phyloP scores from a whole-genome alignment of 768 basidiomycete genomes.

The Stropharia rugosoannulata region DNA sequence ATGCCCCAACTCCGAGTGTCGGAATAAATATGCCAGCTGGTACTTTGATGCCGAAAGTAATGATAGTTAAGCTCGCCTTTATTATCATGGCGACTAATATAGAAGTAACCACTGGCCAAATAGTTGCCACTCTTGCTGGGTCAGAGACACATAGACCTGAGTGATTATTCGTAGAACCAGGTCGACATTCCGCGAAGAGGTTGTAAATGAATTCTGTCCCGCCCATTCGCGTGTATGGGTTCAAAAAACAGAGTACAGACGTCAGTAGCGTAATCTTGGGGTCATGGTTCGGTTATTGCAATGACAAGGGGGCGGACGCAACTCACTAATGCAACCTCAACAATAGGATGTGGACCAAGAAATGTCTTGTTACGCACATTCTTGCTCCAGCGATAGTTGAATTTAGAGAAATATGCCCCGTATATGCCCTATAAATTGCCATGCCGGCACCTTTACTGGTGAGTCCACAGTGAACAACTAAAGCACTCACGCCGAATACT shows the following conservation, averaged over 20 bases:
- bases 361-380: slow-evolving; percentile 81
- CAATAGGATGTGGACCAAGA: slow-evolving; percentile 74
- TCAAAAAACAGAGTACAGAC: slow-evolving; percentile 76
- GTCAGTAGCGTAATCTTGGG: slow-evolving; percentile 79
- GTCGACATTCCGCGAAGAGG: slow-evolving; percentile 84
- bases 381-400: slow-evolving; percentile 88
- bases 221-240: slow-evolving; percentile 90
- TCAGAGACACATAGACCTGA: slow-evolving; percentile 72
- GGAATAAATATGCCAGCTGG: slow-evolving; percentile 98
- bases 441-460: neutral
- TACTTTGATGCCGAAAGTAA: slow-evolving; percentile 92
- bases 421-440: slow-evolving; percentile 69
- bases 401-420: slow-evolving; percentile 89
- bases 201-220: slow-evolving; percentile 94
- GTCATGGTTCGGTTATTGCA: slow-evolving; percentile 2
- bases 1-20: slow-evolving; percentile 91
- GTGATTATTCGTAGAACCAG: slow-evolving; percentile 51
- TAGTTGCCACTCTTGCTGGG: slow-evolving; percentile 50
- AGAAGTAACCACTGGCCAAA: slow-evolving; percentile 61
- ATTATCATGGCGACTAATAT: slow-evolving; percentile 79
- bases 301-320: neutral
- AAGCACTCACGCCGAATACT: slow-evolving; percentile 72
- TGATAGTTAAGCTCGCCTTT: slow-evolving; percentile 76
- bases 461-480: slow-evolving; percentile 4
- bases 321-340: slow-evolving; percentile 81